Percentiles rank a stretch among this genome's conserved stretches.
phyloP scores from a whole-genome alignment of 306 rosid genomes.

The Luffa acutangula region DNA sequence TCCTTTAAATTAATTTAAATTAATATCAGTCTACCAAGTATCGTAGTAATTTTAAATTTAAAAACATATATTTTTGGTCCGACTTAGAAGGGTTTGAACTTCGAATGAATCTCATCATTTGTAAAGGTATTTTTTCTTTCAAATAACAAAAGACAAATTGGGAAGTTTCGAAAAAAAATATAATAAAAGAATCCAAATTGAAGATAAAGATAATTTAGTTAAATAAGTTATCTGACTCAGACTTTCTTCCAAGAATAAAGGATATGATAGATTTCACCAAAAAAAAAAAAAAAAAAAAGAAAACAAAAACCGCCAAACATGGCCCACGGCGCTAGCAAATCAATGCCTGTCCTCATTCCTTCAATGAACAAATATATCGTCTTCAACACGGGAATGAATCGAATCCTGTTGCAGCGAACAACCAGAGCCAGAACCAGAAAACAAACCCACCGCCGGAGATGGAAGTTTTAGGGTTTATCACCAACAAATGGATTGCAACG shows the following conservation, averaged over 20 bases:
- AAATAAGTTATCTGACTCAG: not conserved
- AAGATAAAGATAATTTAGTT: not conserved
- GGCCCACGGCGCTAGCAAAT: not conserved
- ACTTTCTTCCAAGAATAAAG: not conserved
- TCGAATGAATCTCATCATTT: too few relatives aligned
- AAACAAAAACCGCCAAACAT: not conserved
- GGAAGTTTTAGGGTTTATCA: not conserved
- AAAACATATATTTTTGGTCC: too few relatives aligned
- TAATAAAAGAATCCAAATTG: too few relatives aligned
- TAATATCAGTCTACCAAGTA: too few relatives aligned
- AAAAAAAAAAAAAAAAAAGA: not conserved
- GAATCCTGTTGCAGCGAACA: not conserved
- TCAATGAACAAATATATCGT: not conserved
- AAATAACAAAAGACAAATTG: too few relatives aligned
- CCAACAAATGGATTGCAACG: constrained; percentile 50
- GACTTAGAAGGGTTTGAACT: too few relatives aligned
- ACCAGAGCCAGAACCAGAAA: not conserved
- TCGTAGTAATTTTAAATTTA: too few relatives aligned
- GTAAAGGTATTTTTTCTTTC: too few relatives aligned
- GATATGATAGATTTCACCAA: not conserved
- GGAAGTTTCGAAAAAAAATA: too few relatives aligned
- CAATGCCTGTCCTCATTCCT: not conserved
- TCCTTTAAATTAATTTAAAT: too few relatives aligned
- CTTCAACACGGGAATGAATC: not conserved
- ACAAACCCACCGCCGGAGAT: not conserved